Base-by-base conservation (phyloP, 208 protist species). In the Leishmania major region DNA sequence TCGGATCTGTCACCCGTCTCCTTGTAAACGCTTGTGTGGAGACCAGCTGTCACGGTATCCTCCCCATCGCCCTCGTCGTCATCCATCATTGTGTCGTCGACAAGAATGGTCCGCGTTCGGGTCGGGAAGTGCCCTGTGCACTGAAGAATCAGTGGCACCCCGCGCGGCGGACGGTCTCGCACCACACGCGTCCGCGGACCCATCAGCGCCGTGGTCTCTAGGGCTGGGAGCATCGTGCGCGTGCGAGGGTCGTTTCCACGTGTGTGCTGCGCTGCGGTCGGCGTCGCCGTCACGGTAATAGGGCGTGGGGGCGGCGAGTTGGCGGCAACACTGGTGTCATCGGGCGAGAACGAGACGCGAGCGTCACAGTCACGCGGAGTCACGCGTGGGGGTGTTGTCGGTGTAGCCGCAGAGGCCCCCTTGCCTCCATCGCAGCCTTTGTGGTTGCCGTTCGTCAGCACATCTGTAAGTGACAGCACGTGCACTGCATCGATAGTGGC, bases 101-200 rank as follows among this genome's bases (percentile, higher is more conserved):
- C 31, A 19, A 69, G 37, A 43, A 82, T 66, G 25, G 75, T 83
- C 35, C 67, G 83, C 35, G 78, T 86, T 40, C 78, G 83, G 25
- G 83, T 86, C n/a, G 7, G 31, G 8, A 66, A n/a, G 67, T 86
- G 78, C 7, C 78, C 83, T 57, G 83, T 86, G 79, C 78, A 86
- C 74, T 80, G 83, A 13, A 78, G 73, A 19, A 86, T 75, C 19
- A 86, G 83, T 70, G 83, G 78, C 75, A 78, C 83, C 5, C 78
- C 71, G 17, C 74, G 83, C 28, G 78, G 74, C 17, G 78, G 78
- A n/a, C 73, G 83, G 37, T 53, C 78, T 49, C 83, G 78, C 59
- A 83, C 78, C 35, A 86, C 83, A 51, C 78, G 83, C 28, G 47
- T 59, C 25, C 8, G 45, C 28, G 74, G 75, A 49, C 4, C 22